A percentile compares a stretch with the other conserved stretches of the same genome.
Evolutionary conservation across 768 basidiomycete genomes (phyloP).

Genomic region (Leucocoprinus leucothites): DNA sequence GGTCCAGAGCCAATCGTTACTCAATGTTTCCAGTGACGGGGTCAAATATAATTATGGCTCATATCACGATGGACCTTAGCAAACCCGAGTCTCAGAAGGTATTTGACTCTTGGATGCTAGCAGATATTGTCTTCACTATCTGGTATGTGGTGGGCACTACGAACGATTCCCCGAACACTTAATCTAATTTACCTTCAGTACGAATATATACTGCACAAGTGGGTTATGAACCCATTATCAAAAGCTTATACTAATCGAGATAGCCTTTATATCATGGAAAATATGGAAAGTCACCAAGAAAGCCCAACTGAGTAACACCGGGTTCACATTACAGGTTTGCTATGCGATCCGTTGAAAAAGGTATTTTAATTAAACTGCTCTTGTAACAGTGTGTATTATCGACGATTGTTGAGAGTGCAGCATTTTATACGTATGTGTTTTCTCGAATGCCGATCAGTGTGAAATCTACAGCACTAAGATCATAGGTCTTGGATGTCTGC

Average conservation of each 20-base stretch:
- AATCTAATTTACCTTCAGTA: too few species aligned
- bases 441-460: too few species aligned
- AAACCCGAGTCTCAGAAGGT: not conserved
- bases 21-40: constrained; percentile 1
- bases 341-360: too few species aligned
- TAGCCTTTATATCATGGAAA: constrained; percentile 8
- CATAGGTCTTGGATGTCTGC: too few species aligned
- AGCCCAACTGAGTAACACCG: not conserved
- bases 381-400: constrained; percentile 6
- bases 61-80: not conserved
- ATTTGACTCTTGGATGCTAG: constrained; percentile 3
- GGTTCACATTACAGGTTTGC: too few species aligned
- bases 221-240: too few species aligned
- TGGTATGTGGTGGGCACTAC: not conserved
- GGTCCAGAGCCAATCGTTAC: too few species aligned
- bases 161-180: too few species aligned
- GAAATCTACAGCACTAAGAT: not conserved
- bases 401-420: constrained; percentile 17
- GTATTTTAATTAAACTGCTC: too few species aligned
- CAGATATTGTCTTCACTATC: constrained; percentile 7
- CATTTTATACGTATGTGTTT: constrained; percentile 16
- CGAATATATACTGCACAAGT: too few species aligned
- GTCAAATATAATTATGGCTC: not conserved
- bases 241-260: not conserved
- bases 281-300: constrained; percentile 5